phyloP scores from a whole-genome alignment of 2,329 filamentous ascomycete genomes.

The Neopestalotiopsis rosae region DNA sequence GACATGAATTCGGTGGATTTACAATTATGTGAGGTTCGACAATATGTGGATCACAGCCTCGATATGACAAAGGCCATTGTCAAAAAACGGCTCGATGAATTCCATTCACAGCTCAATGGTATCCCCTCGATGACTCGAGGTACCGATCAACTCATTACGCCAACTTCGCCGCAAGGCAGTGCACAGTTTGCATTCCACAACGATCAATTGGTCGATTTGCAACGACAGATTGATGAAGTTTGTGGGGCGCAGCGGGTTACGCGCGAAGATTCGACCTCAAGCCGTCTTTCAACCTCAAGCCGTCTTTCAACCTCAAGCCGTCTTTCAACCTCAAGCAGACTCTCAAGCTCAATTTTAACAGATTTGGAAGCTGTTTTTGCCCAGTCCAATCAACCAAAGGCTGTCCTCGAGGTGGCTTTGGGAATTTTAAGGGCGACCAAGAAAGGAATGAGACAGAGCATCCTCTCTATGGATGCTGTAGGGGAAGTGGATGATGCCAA shows the following conservation, averaged over 20 bases:
- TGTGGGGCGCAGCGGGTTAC: neutral
- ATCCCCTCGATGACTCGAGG: neutral
- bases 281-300: neutral
- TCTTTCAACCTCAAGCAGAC: neutral
- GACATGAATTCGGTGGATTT: neutral
- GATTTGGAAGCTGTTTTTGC: neutral
- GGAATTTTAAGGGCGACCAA: conserved; percentile 9
- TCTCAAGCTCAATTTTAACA: neutral
- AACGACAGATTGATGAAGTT: neutral
- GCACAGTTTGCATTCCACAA: neutral
- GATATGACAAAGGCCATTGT: neutral
- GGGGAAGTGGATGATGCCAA: conserved; percentile 9
- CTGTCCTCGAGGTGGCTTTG: neutral
- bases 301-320: neutral
- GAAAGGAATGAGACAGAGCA: conserved; percentile 4
- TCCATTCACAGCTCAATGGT: neutral
- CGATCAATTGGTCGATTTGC: neutral
- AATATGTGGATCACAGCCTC: conserved; percentile 6
- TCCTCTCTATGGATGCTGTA: conserved; percentile 12
- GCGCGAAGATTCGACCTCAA: neutral
- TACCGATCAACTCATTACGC: neutral
- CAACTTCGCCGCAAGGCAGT: neutral
- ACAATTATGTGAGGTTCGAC: neutral
- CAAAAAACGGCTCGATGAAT: neutral
- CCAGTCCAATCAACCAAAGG: neutral